A percentile compares a stretch with the other conserved stretches of the same genome.
Evolutionary conservation across 192 early-diverging fungal species (phyloP).

Genomic region (Umbelopsis ramanniana): DNA sequence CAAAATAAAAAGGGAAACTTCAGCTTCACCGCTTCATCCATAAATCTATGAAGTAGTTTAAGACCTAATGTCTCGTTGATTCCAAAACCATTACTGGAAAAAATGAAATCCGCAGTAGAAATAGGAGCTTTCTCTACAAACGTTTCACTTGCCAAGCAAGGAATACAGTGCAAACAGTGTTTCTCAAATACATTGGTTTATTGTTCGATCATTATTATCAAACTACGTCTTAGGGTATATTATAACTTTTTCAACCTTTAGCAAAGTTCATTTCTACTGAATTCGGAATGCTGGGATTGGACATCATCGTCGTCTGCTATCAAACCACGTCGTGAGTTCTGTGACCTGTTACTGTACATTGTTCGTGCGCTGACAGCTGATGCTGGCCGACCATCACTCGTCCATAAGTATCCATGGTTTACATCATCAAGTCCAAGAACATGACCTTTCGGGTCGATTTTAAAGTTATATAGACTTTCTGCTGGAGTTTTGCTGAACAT

Average conservation of each 20-base stretch:
- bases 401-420: conserved; percentile 8
- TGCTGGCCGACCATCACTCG: conserved; percentile 1
- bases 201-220: background rate
- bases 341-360: conserved; percentile 3
- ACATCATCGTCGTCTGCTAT: background rate
- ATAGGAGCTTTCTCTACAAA: too few relatives aligned
- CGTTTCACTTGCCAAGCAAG: background rate
- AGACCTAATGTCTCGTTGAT: too few relatives aligned
- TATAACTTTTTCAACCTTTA: background rate
- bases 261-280: conserved; percentile 14
- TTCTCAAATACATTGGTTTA: background rate
- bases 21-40: too few relatives aligned
- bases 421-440: background rate
- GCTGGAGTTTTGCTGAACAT: conserved; percentile 11
- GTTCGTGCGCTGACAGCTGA: conserved; percentile 8
- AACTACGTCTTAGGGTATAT: background rate
- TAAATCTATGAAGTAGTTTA: too few relatives aligned
- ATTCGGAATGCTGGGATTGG: background rate
- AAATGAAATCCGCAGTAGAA: too few relatives aligned
- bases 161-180: background rate
- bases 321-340: background rate
- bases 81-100: too few relatives aligned
- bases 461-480: background rate
- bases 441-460: background rate
- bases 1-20: too few relatives aligned